phyloP scores from a whole-genome alignment of 768 basidiomycete genomes.

The Arthromyces matolae region DNA sequence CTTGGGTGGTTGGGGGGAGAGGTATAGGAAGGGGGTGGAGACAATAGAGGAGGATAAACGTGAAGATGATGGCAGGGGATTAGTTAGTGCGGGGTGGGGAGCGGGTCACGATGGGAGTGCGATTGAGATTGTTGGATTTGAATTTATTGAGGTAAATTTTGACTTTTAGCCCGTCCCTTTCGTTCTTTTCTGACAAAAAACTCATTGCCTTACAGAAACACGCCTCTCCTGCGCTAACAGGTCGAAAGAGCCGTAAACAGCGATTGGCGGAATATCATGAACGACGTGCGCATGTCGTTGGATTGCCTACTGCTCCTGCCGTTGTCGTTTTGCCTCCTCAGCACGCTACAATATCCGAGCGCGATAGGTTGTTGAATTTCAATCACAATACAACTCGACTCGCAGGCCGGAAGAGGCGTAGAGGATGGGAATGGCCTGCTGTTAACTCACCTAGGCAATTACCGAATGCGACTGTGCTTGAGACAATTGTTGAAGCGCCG shows the following conservation, averaged over 20 bases:
- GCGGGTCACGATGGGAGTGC: slow-evolving; percentile 75
- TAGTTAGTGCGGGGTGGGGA: slow-evolving; percentile 76
- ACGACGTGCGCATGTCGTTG: slow-evolving; percentile 50
- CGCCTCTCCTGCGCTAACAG: slow-evolving; percentile 45
- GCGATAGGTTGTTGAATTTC: slow-evolving; percentile 18
- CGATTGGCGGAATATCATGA: slow-evolving; percentile 64
- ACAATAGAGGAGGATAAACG: slow-evolving; percentile 26
- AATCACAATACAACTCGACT: too few species aligned
- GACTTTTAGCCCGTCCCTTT: slow-evolving; percentile 6
- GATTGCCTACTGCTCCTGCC: slow-evolving; percentile 19
- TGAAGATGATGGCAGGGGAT: slow-evolving; percentile 56
- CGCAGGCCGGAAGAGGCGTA: slow-evolving; percentile 41
- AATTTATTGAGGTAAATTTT: slow-evolving; percentile 57
- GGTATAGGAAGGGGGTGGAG: slow-evolving; percentile 31
- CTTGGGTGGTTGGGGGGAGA: slow-evolving; percentile 43
- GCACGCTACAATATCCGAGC: neutral
- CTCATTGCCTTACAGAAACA: slow-evolving; percentile 35
- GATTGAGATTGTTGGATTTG: slow-evolving; percentile 63
- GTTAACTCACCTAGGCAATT: slow-evolving; percentile 23
- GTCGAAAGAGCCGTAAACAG: slow-evolving; percentile 60
- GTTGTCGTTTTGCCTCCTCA: neutral
- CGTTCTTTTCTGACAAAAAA: neutral
- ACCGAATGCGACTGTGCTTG: slow-evolving; percentile 39
- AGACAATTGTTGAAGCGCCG: slow-evolving; percentile 35
- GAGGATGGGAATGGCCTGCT: slow-evolving; percentile 33